Base-by-base conservation (phyloP, 768 basidiomycete species). In the Cubamyces lactineus region DNA sequence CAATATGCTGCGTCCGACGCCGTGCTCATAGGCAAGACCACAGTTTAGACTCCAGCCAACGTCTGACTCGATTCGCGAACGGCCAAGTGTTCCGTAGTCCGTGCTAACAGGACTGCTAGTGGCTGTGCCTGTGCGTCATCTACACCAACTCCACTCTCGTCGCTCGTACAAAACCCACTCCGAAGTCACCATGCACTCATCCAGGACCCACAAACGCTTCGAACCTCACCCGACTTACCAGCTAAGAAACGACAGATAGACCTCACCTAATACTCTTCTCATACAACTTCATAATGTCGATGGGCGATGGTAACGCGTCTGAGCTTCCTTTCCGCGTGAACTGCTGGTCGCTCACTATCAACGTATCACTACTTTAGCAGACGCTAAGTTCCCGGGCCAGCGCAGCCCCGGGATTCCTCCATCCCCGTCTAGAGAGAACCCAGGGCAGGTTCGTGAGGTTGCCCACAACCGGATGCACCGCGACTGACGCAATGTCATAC, bases 391-490 rank as follows among this genome's bases (percentile, higher is more conserved):
- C 63, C 78, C 80, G 17, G 69, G 69, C 52, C 77, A 77, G 39
- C 59, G 46, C 51, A 66, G 68, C 40, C 38, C 64, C 6, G 79
- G 74, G 6, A 67, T 78, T 47, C 79, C 81, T 11, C 82, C 82
- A 9, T 77, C 77, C 15, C 79, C 82, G 0, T 75, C 76, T 5
- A 66, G 69, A 30, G 80, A 82, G 67, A 85, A 84, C 61, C 80
- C 79, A 5, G 82, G 78, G 13, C 74, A 76, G 66, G 82, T 80
- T 57, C 24, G 69, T 57, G n/a, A 7, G 12, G 23, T 8, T 6
- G 34, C 34, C 1, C 5, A n/a, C 15, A 12, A 30, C 34, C 5
- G n/a, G 16, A 7, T 26, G n/a, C 7, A 26, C 52, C 23, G 39
- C 23, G 5, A 34, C 46, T 41, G n/a, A 51, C 21, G 16, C 24